A percentile compares a stretch with the other conserved stretches of the same genome.
Conservation (phyloP, 2,329 filamentous ascomycete genomes). For the Diplodia seriata region DNA sequence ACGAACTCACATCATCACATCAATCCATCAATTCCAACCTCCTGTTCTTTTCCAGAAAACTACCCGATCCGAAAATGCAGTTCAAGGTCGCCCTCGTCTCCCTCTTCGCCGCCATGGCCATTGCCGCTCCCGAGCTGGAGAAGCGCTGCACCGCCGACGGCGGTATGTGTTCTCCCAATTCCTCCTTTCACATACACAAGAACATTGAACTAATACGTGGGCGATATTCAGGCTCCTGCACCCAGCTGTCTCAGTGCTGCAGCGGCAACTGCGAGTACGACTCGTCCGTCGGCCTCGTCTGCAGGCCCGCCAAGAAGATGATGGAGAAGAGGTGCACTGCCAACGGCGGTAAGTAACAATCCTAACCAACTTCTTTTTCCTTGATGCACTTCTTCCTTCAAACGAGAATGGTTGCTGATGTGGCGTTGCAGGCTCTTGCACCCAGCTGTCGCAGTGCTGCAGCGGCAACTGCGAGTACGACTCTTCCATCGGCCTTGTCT, state of each 20-base stretch:
- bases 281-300: conserved; percentile 26
- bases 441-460: conserved; percentile 10
- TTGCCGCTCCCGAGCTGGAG: conserved; percentile 16
- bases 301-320: conserved; percentile 18
- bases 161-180: neutral
- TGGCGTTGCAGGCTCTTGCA: neutral
- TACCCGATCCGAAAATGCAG: conserved; percentile 15
- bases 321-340: conserved; percentile 25
- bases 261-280: conserved; percentile 31
- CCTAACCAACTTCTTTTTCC: neutral
- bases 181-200: neutral
- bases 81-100: conserved; percentile 26
- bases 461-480: conserved; percentile 26
- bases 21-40: neutral
- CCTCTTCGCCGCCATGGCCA: conserved; percentile 20
- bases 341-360: neutral
- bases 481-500: neutral
- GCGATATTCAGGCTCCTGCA: neutral
- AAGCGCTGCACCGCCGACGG: conserved; percentile 27
- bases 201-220: neutral
- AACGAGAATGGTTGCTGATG: neutral
- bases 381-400: neutral
- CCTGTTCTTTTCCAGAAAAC: neutral
- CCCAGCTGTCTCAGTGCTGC: conserved; percentile 23
- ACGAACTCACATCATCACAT: neutral